phyloP scores from a whole-genome alignment of 2,329 filamentous ascomycete genomes.

The Penicillium sp. region DNA sequence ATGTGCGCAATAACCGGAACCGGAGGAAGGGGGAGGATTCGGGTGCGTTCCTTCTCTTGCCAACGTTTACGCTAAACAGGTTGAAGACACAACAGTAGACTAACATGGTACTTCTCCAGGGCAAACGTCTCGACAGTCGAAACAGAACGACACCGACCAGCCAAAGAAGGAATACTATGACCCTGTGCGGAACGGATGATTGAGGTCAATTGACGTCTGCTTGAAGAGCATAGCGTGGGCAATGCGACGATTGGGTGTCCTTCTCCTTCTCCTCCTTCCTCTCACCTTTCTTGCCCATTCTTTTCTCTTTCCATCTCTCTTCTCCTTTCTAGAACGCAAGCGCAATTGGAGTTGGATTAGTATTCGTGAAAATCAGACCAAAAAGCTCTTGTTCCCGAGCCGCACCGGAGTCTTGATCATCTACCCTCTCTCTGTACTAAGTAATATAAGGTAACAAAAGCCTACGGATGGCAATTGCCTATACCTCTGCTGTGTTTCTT shows the following conservation, averaged over 20 bases:
- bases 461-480: no score
- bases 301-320: not conserved
- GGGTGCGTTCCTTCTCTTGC: constrained; percentile 7
- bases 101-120: constrained; percentile 12
- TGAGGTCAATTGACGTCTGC: not conserved
- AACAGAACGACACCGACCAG: constrained; percentile 31
- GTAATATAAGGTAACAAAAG: not conserved
- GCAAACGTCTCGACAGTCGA: constrained; percentile 27
- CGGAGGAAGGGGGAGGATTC: constrained; percentile 42
- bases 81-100: not conserved
- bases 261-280: not conserved
- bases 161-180: constrained; percentile 47
- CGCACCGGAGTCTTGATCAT: not conserved
- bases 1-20: constrained; percentile 53
- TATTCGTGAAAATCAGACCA: not conserved
- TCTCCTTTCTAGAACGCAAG: constrained; percentile 5
- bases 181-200: constrained; percentile 42
- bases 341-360: constrained; percentile 1
- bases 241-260: not conserved
- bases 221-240: constrained; percentile 7
- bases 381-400: not conserved
- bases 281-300: not conserved
- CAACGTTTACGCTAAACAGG: no score
- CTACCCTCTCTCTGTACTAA: not conserved
- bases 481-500: no score